A percentile compares a stretch with the other conserved stretches of the same genome.
Evolutionary conservation across 257 asterid genomes (phyloP).

Genomic region (Solanum peruvianum): DNA sequence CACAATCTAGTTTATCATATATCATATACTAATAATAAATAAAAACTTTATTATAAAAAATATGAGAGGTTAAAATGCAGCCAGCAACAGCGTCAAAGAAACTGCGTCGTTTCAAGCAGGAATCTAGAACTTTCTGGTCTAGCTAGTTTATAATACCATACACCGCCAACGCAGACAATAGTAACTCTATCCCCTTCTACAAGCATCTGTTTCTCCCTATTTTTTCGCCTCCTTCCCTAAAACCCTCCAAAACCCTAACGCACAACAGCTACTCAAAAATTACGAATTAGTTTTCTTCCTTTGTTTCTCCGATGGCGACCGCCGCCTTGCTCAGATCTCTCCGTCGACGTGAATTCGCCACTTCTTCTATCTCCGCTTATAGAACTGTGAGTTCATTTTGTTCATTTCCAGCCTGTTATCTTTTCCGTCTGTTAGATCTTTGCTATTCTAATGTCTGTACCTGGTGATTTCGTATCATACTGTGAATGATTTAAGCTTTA

Average conservation of each 20-base stretch:
- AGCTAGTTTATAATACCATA: neutral
- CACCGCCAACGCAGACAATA: neutral
- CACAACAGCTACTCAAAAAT: neutral
- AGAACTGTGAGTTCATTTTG: constrained; percentile 20
- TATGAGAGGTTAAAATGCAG: neutral
- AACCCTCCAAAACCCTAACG: constrained; percentile 32
- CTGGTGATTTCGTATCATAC: neutral
- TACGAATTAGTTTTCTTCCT: neutral
- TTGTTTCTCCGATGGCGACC: constrained; percentile 31
- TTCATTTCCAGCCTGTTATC: neutral
- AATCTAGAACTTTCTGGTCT: neutral
- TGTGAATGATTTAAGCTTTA: neutral
- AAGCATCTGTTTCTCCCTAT: neutral
- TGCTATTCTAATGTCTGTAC: neutral
- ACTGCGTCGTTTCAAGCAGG: neutral
- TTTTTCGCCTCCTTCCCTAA: neutral
- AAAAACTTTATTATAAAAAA: neutral
- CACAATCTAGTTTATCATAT: neutral
- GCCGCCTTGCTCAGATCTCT: constrained; percentile 48
- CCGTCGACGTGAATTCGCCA: constrained; percentile 48
- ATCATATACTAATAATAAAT: neutral
- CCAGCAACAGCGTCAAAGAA: neutral
- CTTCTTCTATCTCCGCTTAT: constrained; percentile 29
- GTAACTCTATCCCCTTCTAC: neutral
- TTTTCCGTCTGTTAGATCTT: neutral